These are phyloP conservation scores for Apiotrichum domesticum DNA, from an alignment of 1,284 basidiomycete genomes.

Conservation along the genomic window DNA sequence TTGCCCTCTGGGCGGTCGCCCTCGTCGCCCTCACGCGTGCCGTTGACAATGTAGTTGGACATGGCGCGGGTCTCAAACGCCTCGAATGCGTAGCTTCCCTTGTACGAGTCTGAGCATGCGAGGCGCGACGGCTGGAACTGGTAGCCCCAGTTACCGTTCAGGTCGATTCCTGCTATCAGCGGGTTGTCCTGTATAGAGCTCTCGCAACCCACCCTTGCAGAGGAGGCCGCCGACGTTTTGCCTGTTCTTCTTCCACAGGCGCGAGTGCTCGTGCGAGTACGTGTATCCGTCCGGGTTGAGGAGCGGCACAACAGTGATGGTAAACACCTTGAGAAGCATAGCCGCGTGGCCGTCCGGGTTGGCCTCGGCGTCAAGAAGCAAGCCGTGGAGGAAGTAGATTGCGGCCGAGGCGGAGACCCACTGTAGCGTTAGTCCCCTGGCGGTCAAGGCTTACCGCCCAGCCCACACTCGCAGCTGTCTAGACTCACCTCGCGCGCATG, in stretches of 20 bases:
- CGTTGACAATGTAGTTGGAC: slow-evolving; percentile 60
- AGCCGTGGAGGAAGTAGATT: slow-evolving; percentile 65
- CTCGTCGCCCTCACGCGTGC: slow-evolving; percentile 2
- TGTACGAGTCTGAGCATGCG: slow-evolving; percentile 64
- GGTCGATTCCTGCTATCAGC: slow-evolving; percentile 61
- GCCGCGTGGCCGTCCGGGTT: slow-evolving; percentile 27
- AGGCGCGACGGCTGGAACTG: slow-evolving; percentile 35
- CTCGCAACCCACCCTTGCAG: slow-evolving; percentile 41
- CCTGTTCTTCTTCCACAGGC: slow-evolving; percentile 80
- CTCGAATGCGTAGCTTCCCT: slow-evolving; percentile 65
- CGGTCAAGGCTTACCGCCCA: not conserved
- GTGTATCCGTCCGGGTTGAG: slow-evolving; percentile 81
- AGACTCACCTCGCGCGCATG: slow-evolving; percentile 66
- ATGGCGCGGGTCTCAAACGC: slow-evolving; percentile 69
- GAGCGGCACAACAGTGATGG: slow-evolving; percentile 69
- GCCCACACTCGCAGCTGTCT: not conserved
- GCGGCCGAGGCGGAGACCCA: slow-evolving; percentile 74
- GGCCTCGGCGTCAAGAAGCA: slow-evolving; percentile 54
- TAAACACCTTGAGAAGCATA: slow-evolving; percentile 57
- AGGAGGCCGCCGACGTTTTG: slow-evolving; percentile 49
- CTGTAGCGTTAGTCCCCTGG: slow-evolving; percentile 42
- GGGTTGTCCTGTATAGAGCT: no score
- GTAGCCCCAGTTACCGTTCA: slow-evolving; percentile 67
- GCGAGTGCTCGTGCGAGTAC: slow-evolving; percentile 58
- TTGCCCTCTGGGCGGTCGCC: slow-evolving; percentile 26